phyloP scores from a whole-genome alignment of 495 filamentous ascomycete genomes.

The Podospora pseudocomata region DNA sequence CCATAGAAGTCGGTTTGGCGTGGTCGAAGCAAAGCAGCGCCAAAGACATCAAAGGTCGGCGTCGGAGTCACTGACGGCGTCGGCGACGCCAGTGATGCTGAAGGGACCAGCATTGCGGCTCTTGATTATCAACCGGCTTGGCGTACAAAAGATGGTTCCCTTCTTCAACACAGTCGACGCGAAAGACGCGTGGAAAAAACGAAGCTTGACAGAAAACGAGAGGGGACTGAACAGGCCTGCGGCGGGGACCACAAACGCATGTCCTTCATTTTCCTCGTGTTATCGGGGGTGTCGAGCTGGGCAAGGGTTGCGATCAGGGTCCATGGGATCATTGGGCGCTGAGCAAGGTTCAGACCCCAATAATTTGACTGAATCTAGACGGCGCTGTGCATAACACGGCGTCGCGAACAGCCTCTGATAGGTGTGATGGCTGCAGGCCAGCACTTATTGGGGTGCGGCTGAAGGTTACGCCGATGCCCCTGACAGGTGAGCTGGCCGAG shows the following conservation, averaged over 20 bases:
- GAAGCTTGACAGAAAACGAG: background rate
- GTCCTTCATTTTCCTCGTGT: background rate
- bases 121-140: background rate
- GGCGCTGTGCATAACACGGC: background rate
- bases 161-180: background rate
- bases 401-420: background rate
- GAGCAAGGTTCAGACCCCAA: background rate
- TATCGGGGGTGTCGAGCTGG: background rate
- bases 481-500: background rate
- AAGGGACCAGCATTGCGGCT: constrained; percentile 11
- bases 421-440: background rate
- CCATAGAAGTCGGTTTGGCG: constrained; percentile 15
- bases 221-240: background rate
- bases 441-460: background rate
- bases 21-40: constrained; percentile 13
- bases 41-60: constrained; percentile 5
- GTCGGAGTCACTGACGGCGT: constrained; percentile 15
- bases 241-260: background rate
- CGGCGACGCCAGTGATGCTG: constrained; percentile 13
- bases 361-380: background rate
- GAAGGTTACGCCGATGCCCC: background rate
- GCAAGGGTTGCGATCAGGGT: background rate
- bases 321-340: background rate
- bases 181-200: background rate
- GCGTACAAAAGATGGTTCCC: background rate